Base-by-base conservation (phyloP, 768 basidiomycete genomes). In the Rhodotorula babjevae region DNA sequence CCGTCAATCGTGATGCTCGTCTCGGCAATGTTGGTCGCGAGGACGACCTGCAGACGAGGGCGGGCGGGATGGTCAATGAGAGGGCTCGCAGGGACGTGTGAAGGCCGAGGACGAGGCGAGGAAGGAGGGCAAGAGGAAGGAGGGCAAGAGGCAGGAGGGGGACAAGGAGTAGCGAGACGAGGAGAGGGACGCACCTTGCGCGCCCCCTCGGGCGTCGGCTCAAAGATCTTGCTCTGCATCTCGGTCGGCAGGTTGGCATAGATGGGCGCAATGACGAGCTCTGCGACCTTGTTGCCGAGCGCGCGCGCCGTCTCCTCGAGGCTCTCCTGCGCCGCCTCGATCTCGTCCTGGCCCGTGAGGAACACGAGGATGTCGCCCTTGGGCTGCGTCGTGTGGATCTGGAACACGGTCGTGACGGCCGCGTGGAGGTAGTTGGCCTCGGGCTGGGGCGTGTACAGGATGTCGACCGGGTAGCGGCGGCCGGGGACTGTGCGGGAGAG, bases 11-110 rank as follows among this genome's bases (percentile, higher is more conserved):
- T 99, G 80, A 99, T 99, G 12, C 92, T 94, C 9, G 96, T 99
- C 82, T 99, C 96, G n/a, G 96, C 96, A 75, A 99, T 98, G 79
- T 99, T 99, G 31, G 96, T 99, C 7, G 96, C 96, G 42, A 99
- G 84, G 29, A 99, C 96, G 60, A 99, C 94, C 80, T 81, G 63
- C 29, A 36, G 36, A 9, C 9, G 50, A 19, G 47, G 33, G 33
- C 15, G 10, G 18, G 47, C 29, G 31, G 27, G 12, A n/a, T n/a
- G n/a, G 55, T 50, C 59, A 65, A 58, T 36, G 36, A 15, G n/a
- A n/a, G n/a, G n/a, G n/a, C n/a, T n/a, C n/a, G n/a, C n/a, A n/a
- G n/a, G n/a, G n/a, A n/a, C n/a, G n/a, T n/a, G n/a, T n/a, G n/a
- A n/a, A n/a, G n/a, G n/a, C 40, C 14, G 0, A 11, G 19, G 14